Conservation (phyloP, 148 eudicot species). For the Selenicereus undatus region DNA sequence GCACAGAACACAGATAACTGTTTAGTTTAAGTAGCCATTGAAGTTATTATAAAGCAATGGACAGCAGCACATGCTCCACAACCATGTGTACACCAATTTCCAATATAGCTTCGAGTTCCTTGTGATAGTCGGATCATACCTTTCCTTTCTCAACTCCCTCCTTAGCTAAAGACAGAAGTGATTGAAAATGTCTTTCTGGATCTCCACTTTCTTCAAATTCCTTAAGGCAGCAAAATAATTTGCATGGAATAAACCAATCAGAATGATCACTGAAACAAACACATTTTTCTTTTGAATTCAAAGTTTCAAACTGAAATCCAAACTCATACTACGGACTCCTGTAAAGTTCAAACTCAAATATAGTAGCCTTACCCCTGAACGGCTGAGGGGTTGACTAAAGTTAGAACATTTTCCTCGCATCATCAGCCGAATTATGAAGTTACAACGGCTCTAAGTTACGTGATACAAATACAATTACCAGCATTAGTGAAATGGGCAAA, state of each 20-base stretch:
- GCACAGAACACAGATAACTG: neutral
- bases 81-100: neutral
- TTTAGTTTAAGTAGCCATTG: neutral
- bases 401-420: neutral
- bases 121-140: conserved; percentile 36
- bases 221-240: conserved; percentile 29
- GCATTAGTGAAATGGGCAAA: neutral
- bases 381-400: neutral
- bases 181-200: conserved; percentile 84
- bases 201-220: conserved; percentile 97
- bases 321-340: neutral
- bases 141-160: conserved; percentile 91
- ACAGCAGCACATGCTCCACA: neutral
- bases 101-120: neutral
- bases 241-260: conserved; percentile 1
- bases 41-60: neutral
- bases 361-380: neutral
- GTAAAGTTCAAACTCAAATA: neutral
- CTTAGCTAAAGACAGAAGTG: conserved; percentile 73
- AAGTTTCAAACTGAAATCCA: neutral
- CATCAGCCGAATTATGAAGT: neutral
- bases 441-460: neutral
- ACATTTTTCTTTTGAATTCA: neutral
- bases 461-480: neutral
- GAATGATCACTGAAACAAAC: neutral